Base-by-base conservation (phyloP, 176 grass and related monocot genomes). In the Poa pratensis region DNA sequence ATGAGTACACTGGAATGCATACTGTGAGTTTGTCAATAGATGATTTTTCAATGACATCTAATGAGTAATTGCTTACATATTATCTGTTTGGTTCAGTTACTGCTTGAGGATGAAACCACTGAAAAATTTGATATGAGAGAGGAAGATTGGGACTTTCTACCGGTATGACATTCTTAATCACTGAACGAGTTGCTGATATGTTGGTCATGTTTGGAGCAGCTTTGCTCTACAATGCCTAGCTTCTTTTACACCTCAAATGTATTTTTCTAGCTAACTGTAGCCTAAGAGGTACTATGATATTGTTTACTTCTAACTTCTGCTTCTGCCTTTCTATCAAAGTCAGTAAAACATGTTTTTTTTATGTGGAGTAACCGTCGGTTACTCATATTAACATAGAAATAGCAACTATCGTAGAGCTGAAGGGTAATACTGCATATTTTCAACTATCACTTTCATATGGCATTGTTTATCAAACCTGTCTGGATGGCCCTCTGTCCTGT, bases 141-240 rank as follows among this genome's bases (percentile, higher is more conserved):
- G 20, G 91, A 98, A 89, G 87, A 89, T 67, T 98, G 95, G 95
- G 81, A 86, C 30, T 98, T 98, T 67, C 88, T 98, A 80, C 89
- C 70, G 79, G 88, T 86, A 90, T 72, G 78, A 10, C 17, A 69
- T 51, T 71, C 30, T 64, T 87, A 48, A 24, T 68, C 60, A 66
- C 37, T 9, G 42, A 76, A 67, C 71, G 64, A 53, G 18, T 71
- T 73, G 16, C 16, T 22, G 14, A 68, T 66, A 23, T 35, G 42
- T 24, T 62, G 2, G 6, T 69, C 68, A 2, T 57, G 15, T 70
- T 61, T 42, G 28, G 39, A 78, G 5, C 22, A 79, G 13, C 11
- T 79, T 46, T 16, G 22, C 80, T 87, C 8, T 58, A 1, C 9
- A 26, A 63, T 55, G 70, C 55, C 71, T 77, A 61, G 40, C 15